These are phyloP conservation scores for Talaromyces adpressus DNA, from an alignment of 495 filamentous ascomycete genomes.

Conservation along the genomic window DNA sequence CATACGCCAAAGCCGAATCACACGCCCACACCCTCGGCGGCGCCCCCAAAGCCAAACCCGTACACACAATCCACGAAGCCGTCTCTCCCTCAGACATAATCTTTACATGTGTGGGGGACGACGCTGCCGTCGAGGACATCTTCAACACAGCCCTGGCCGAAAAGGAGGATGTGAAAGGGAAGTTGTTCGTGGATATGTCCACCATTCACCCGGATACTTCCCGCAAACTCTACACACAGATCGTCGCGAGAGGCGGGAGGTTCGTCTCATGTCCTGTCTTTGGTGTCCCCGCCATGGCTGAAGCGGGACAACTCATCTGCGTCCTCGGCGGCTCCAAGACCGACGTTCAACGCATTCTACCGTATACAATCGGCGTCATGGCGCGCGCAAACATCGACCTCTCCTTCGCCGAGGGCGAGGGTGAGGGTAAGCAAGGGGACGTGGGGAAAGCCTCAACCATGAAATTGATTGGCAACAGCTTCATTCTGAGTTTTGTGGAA, in stretches of 20 bases:
- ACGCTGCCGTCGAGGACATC: constrained; percentile 58
- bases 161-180: constrained; percentile 51
- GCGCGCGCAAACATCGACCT: constrained; percentile 59
- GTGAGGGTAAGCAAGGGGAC: constrained; percentile 1
- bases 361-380: constrained; percentile 75
- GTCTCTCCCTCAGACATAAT: constrained; percentile 66
- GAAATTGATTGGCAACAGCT: constrained; percentile 83
- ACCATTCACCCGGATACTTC: constrained; percentile 85
- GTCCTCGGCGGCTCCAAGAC: constrained; percentile 64
- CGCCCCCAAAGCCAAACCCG: constrained; percentile 52
- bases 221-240: constrained; percentile 47
- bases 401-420: constrained; percentile 2
- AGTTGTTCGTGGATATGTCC: constrained; percentile 78
- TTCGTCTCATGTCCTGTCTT: constrained; percentile 82
- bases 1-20: constrained; percentile 47
- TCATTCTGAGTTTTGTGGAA: constrained; percentile 79
- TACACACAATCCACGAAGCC: constrained; percentile 55
- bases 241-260: constrained; percentile 51
- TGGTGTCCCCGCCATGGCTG: constrained; percentile 73
- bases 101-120: constrained; percentile 79
- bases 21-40: constrained; percentile 45
- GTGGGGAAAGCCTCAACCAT: constrained; percentile 21
- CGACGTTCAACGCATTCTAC: constrained; percentile 58
- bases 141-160: constrained; percentile 37
- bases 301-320: constrained; percentile 65